phyloP scores from a whole-genome alignment of 2,329 filamentous ascomycete species.

The Elsinoe arachidis region DNA sequence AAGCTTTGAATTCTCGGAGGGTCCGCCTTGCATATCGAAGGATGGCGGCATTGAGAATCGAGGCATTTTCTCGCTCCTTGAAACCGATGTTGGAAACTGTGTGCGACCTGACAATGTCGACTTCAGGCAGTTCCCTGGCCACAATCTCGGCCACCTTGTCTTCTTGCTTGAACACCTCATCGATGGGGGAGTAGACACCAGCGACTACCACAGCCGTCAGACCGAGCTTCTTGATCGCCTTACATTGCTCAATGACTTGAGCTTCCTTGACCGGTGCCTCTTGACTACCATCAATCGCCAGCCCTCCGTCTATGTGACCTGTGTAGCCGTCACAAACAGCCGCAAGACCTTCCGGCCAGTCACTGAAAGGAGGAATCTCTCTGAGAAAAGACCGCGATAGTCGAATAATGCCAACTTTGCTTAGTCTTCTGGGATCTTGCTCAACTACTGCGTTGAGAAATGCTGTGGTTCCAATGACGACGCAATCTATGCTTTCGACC shows the following conservation, averaged over 20 bases:
- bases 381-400: conserved; percentile 25
- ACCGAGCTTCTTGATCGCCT: conserved; percentile 35
- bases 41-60: conserved; percentile 43
- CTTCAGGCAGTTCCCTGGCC: conserved; percentile 36
- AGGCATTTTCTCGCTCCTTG: conserved; percentile 44
- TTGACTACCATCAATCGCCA: conserved; percentile 37
- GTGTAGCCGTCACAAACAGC: conserved; percentile 27
- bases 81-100: conserved; percentile 44
- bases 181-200: conserved; percentile 51
- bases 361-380: conserved; percentile 26
- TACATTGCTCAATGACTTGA: conserved; percentile 38
- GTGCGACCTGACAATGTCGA: conserved; percentile 45
- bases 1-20: conserved; percentile 37
- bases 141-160: conserved; percentile 42
- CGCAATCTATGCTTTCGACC: conserved; percentile 29
- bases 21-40: conserved; percentile 39
- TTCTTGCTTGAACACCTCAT: conserved; percentile 46
- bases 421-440: conserved; percentile 38
- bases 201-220: conserved; percentile 45
- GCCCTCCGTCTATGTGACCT: conserved; percentile 41
- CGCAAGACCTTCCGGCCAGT: conserved; percentile 25
- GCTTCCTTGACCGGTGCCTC: conserved; percentile 35
- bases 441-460: conserved; percentile 29
- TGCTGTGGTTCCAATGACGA: conserved; percentile 45
- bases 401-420: conserved; percentile 45